phyloP scores from a whole-genome alignment of 805 yeast species.

The Priceomyces melissophilus region DNA sequence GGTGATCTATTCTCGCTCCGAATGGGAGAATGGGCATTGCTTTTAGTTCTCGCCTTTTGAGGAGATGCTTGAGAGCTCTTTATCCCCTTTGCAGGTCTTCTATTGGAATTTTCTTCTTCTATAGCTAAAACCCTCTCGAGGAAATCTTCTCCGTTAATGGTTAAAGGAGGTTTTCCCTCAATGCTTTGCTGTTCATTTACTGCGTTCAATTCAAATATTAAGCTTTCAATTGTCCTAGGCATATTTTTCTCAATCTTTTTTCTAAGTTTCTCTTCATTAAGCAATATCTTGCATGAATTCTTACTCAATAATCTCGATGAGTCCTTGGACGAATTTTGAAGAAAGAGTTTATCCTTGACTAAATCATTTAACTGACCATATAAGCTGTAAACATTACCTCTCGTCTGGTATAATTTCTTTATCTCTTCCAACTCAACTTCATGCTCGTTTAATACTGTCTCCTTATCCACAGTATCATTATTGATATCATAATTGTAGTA shows the following conservation, averaged over 20 bases:
- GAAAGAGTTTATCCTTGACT: constrained; percentile 54
- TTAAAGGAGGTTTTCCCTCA: constrained; percentile 19
- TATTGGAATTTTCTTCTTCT: constrained; percentile 19
- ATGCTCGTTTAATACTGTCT: constrained; percentile 57
- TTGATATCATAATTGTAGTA: constrained; percentile 30
- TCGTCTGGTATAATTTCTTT: constrained; percentile 45
- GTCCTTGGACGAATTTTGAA: constrained; percentile 72
- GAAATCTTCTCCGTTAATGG: constrained; percentile 49
- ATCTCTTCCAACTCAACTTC: constrained; percentile 58
- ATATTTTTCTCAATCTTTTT: constrained; percentile 62
- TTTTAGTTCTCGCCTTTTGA: not conserved
- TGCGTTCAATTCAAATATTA: constrained; percentile 44
- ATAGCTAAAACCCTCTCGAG: constrained; percentile 33
- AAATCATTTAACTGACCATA: constrained; percentile 55
- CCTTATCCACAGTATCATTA: constrained; percentile 49
- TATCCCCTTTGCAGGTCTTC: constrained; percentile 2
- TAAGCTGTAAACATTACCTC: constrained; percentile 54
- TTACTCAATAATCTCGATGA: constrained; percentile 74
- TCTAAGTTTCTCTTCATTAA: constrained; percentile 76
- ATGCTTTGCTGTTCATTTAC: constrained; percentile 41
- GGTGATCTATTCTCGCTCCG: constrained; percentile 5
- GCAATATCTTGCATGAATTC: constrained; percentile 72
- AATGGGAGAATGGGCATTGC: constrained; percentile 9
- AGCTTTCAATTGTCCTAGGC: constrained; percentile 57
- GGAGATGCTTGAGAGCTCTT: constrained; percentile 5